Evolutionary conservation across 2,329 filamentous ascomycete species (phyloP), one percentile per base, ranked within the genome.

Genomic region (Paecilomyces niveus): DNA sequence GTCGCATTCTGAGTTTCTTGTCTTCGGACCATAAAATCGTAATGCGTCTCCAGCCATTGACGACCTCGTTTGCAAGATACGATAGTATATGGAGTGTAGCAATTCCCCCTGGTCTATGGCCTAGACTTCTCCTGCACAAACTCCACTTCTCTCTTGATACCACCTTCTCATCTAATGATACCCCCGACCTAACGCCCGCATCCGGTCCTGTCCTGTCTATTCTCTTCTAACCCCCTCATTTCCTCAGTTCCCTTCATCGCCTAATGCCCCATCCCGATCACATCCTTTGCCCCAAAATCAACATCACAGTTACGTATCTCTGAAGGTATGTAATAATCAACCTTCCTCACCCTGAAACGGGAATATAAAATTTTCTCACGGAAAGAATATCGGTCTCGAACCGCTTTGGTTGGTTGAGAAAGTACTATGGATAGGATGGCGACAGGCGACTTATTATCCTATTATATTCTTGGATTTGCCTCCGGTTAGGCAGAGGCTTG

Each of bases 1-100:
- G 18, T 73, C 31, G 71, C 71, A 6, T 73, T 71, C 58, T 74
- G 62, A 65, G 21, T 57, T 13, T 9, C 2, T 52, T 21, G 15
- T 45, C n/a, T 18, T 18, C 39, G 21, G 39, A 45, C 6, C 9
- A 18, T 45, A 45, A 45, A 18, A 45, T n/a, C 35, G 35, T 13
- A 39, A 15, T 45, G 35, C n/a, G 39, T 45, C 39, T 45, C n/a
- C 39, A 18, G 0, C 35, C 39, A 45, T 45, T 45, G n/a, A 45
- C n/a, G 6, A 45, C 5, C 15, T 45, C n/a, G 39, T 45, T n/a
- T n/a, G 35, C 35, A 21, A 45, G 15, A n/a, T 45, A 45, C 39
- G n/a, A 45, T n/a, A n/a, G 39, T 45, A 18, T 18, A n/a, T 45
- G 6, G n/a, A 45, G 39, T 45, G 39, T 45, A 45, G 8, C 15